These are phyloP conservation scores for Ogataea methylovora DNA, from an alignment of 805 yeast species.

Conservation along the genomic window DNA sequence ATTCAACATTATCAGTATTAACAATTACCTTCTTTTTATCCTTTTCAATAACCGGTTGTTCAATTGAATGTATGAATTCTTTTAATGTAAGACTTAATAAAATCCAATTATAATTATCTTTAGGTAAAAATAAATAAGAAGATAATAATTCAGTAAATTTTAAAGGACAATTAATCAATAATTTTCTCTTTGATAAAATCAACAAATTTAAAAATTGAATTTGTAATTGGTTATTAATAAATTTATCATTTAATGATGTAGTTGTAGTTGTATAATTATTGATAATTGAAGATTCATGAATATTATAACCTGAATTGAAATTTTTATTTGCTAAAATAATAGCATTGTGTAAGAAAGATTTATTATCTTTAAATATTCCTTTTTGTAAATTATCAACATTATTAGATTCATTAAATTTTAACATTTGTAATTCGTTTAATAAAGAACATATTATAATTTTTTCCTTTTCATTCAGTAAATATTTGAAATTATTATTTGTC, in stretches of 20 bases:
- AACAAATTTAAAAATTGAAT: slow-evolving; percentile 22
- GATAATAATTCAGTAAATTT: slow-evolving; percentile 40
- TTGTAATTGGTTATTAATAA: slow-evolving; percentile 11
- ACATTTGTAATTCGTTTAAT: slow-evolving; percentile 25
- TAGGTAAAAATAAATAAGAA: slow-evolving; percentile 37
- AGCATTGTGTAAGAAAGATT: slow-evolving; percentile 41
- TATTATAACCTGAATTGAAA: slow-evolving; percentile 14
- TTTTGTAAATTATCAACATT: slow-evolving; percentile 15
- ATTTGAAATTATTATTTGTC: neutral
- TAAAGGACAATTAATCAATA: slow-evolving; percentile 43
- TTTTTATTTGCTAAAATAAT: slow-evolving; percentile 45
- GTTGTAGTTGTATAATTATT: slow-evolving; percentile 2
- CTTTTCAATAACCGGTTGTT: slow-evolving; percentile 14
- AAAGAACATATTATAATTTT: slow-evolving; percentile 22
- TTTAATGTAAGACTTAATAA: slow-evolving; percentile 37
- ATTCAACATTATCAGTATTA: slow-evolving; percentile 8
- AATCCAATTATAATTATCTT: slow-evolving; percentile 33
- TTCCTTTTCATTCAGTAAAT: slow-evolving; percentile 4
- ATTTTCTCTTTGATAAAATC: slow-evolving; percentile 37
- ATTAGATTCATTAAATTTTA: slow-evolving; percentile 22
- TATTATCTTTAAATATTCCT: slow-evolving; percentile 25
- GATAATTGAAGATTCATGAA: slow-evolving; percentile 1
- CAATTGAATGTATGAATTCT: slow-evolving; percentile 30
- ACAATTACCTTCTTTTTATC: slow-evolving; percentile 14
- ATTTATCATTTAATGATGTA: slow-evolving; percentile 1